Evolutionary conservation across 805 yeast species (phyloP), one percentile per base, ranked within the genome.

Genomic region (Hanseniaspora occidentalis): DNA sequence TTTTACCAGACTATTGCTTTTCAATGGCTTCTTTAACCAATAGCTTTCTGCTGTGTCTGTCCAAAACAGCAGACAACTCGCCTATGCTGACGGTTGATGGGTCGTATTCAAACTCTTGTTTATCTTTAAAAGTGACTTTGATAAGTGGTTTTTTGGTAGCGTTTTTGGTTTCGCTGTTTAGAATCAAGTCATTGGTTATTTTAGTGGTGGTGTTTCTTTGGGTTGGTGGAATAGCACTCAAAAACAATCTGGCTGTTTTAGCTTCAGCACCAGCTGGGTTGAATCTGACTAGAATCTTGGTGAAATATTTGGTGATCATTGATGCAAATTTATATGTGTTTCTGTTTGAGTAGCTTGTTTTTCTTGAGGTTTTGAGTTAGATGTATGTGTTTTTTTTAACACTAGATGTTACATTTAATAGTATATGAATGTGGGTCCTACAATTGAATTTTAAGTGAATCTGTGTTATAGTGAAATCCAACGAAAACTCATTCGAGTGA

Each of bases 221-320:
- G 23, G 76, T 65, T 6, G 92, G 85, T 9, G 96, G 96, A 34
- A 88, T 73, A 40, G 84, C 71, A 9, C 92, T 70, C 36, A 88
- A 69, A 51, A 88, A 79, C 7, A 82, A 65, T 51, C 97, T 75
- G 4, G 94, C 86, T 6, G 82, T 67, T 58, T 79, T 82, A 35
- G 86, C 92, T 48, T 81, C 82, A 22, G 68, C 60, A 1, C 77
- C 73, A 47, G 81, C 70, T 1, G 96, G 95, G 58, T 83, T 76
- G 69, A 88, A 84, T 53, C 69, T 76, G 34, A 89, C 83, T 35
- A 67, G 66, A 7, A 85, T 84, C 47, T 76, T 75, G 26, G 86
- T 69, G 64, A 89, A 84, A 63, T 81, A 88, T 61, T 84, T 85
- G 31, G 96, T 89, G 53, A 88, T 82, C 97, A 88, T 88, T 23